A percentile compares a stretch with the other conserved stretches of the same genome.
phyloP scores from a whole-genome alignment of 352 stramenopile genomes.

The Phytophthora kernoviae region DNA sequence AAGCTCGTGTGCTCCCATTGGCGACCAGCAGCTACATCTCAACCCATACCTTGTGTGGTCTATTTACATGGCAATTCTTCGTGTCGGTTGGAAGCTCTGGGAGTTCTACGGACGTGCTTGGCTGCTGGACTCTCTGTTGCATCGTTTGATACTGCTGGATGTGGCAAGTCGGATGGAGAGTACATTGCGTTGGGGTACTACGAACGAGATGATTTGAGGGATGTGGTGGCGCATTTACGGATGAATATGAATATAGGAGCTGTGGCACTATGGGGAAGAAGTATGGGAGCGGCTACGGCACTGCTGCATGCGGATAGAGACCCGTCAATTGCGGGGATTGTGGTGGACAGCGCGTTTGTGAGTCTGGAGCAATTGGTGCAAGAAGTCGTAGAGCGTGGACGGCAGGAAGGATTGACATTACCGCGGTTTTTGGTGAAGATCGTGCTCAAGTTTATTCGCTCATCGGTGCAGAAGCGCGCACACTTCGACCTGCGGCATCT shows the following conservation, averaged over 20 bases:
- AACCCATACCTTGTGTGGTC: constrained; percentile 92
- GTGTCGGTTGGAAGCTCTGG: constrained; percentile 94
- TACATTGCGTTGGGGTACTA: constrained; percentile 98
- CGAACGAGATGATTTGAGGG: constrained; percentile 89
- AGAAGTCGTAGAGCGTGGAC: constrained; percentile 97
- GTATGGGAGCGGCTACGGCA: constrained; percentile 98
- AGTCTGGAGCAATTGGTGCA: constrained; percentile 95
- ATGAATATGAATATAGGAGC: constrained; percentile 89
- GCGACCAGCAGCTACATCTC: constrained; percentile 61
- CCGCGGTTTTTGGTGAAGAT: constrained; percentile 92
- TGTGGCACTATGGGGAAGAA: constrained; percentile 97
- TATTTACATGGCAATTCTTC: constrained; percentile 99
- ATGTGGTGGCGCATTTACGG: constrained; percentile 95
- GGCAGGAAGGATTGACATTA: constrained; percentile 92
- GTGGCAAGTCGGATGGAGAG: constrained; percentile 95
- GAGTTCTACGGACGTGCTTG: constrained; percentile 89
- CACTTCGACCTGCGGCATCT: constrained; percentile 87
- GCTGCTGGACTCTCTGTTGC: constrained; percentile 94
- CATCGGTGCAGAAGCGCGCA: constrained; percentile 91
- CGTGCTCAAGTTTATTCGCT: constrained; percentile 91
- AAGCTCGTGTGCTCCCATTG: constrained; percentile 96
- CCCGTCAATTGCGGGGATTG: constrained; percentile 96
- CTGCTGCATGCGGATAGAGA: constrained; percentile 98
- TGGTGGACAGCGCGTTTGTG: constrained; percentile 97
- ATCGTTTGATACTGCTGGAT: constrained; percentile 97